phyloP scores from a whole-genome alignment of 805 yeast species.

The Kluyveromyces nonfermentans region DNA sequence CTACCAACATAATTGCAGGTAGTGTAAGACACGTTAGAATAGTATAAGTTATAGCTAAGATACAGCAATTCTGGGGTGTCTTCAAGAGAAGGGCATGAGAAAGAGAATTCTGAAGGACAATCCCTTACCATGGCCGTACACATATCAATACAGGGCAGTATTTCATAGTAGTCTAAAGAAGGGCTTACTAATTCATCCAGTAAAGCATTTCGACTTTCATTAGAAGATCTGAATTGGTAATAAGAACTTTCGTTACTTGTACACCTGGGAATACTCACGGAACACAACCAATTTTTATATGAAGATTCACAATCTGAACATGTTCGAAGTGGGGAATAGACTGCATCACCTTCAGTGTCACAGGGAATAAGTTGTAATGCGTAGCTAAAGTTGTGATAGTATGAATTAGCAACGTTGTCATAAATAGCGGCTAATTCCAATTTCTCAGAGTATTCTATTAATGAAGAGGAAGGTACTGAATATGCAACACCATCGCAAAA shows the following conservation, averaged over 20 bases:
- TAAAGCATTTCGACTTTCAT: constrained; percentile 50
- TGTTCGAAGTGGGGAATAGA: constrained; percentile 63
- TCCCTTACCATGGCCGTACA: constrained; percentile 72
- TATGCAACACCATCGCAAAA: constrained; percentile 81
- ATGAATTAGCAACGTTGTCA: constrained; percentile 48
- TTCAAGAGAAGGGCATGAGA: constrained; percentile 54
- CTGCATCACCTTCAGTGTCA: constrained; percentile 51
- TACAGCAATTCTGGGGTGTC: constrained; percentile 12
- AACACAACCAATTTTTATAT: constrained; percentile 83
- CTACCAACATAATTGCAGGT: constrained; percentile 38
- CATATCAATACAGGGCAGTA: constrained; percentile 76
- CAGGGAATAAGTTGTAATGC: constrained; percentile 74
- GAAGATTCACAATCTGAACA: constrained; percentile 66
- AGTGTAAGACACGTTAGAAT: constrained; percentile 13
- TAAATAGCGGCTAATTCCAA: constrained; percentile 39
- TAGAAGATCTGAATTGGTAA: constrained; percentile 37
- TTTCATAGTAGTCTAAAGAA: constrained; percentile 54
- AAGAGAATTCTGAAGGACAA: constrained; percentile 73
- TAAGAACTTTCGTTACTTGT: constrained; percentile 40
- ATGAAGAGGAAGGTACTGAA: constrained; percentile 58
- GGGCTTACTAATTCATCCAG: constrained; percentile 50
- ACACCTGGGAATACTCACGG: constrained; percentile 83
- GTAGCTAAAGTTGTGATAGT: constrained; percentile 59
- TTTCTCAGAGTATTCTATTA: constrained; percentile 26
- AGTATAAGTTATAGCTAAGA: constrained; percentile 26